Percentiles rank a stretch among this genome's conserved stretches.
phyloP scores from a whole-genome alignment of 169 alveolate species.

The Plasmodium reichenowi region DNA sequence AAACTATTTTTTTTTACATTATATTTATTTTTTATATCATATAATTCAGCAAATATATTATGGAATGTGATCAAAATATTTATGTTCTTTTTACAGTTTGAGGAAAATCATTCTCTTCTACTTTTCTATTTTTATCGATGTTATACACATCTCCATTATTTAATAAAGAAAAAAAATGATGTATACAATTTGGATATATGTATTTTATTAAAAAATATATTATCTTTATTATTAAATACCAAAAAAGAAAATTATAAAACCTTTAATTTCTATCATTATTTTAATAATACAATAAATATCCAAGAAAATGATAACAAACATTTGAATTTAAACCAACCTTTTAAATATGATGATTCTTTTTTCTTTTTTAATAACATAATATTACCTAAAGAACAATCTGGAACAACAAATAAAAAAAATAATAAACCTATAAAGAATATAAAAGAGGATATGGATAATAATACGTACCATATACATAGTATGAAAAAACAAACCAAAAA shows the following conservation, averaged over 20 bases:
- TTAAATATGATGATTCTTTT: slow-evolving; percentile 59
- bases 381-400: too few species aligned
- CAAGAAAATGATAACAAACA: neutral
- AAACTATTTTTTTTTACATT: slow-evolving; percentile 37
- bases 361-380: neutral
- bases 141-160: slow-evolving; percentile 6
- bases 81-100: slow-evolving; percentile 35
- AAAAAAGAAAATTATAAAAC: neutral
- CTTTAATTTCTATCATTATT: slow-evolving; percentile 7
- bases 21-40: slow-evolving; percentile 34
- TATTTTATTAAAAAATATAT: slow-evolving; percentile 8
- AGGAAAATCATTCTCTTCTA: neutral
- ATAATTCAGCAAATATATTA: slow-evolving; percentile 41
- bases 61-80: slow-evolving; percentile 54
- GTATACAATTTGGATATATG: slow-evolving; percentile 25
- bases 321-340: slow-evolving; percentile 20
- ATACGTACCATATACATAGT: neutral
- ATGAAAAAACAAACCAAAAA: neutral
- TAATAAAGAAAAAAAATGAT: slow-evolving; percentile 17
- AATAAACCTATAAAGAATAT: neutral
- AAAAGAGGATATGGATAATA: neutral
- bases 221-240: neutral
- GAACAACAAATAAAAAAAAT: neutral
- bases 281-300: neutral
- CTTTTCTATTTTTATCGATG: slow-evolving; percentile 8